These are phyloP conservation scores for Cladobotryum protrusum DNA, from an alignment of 2,329 filamentous ascomycete genomes.

Conservation along the genomic window DNA sequence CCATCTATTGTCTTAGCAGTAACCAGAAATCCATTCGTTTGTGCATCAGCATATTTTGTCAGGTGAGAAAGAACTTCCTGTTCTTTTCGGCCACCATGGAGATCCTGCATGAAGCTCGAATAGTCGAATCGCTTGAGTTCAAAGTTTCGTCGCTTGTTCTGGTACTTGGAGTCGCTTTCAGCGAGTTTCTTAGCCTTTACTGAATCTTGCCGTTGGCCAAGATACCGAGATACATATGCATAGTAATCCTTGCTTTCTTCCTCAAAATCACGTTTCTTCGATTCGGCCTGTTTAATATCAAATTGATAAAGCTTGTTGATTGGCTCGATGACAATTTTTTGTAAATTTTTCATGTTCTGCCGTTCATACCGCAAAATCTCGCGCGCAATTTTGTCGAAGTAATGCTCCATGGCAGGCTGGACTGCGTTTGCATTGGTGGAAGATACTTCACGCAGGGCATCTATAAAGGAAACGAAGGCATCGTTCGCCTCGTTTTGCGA, in stretches of 20 bases:
- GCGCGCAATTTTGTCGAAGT: slow-evolving; percentile 92
- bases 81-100: slow-evolving; percentile 98
- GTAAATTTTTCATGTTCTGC: slow-evolving; percentile 75
- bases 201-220: slow-evolving; percentile 93
- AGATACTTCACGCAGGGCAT: slow-evolving; percentile 79
- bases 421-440: slow-evolving; percentile 91
- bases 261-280: slow-evolving; percentile 96
- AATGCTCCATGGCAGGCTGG: slow-evolving; percentile 94
- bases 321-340: slow-evolving; percentile 92
- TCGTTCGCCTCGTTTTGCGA: slow-evolving; percentile 83
- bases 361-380: slow-evolving; percentile 86
- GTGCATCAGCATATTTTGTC: slow-evolving; percentile 87
- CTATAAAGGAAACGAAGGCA: slow-evolving; percentile 73
- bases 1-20: slow-evolving; percentile 83
- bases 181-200: slow-evolving; percentile 95
- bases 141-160: slow-evolving; percentile 86
- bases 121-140: slow-evolving; percentile 98
- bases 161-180: slow-evolving; percentile 94
- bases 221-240: slow-evolving; percentile 85
- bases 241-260: slow-evolving; percentile 99
- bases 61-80: slow-evolving; percentile 93
- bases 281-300: slow-evolving; percentile 95
- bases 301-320: slow-evolving; percentile 85
- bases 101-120: slow-evolving; percentile 96
- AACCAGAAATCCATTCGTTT: slow-evolving; percentile 74